A percentile compares a stretch with the other conserved stretches of the same genome.
These are phyloP conservation scores for Pseudogymnoascus verrucosus DNA, from an alignment of 2,329 filamentous ascomycete genomes.

Conservation along the genomic window DNA sequence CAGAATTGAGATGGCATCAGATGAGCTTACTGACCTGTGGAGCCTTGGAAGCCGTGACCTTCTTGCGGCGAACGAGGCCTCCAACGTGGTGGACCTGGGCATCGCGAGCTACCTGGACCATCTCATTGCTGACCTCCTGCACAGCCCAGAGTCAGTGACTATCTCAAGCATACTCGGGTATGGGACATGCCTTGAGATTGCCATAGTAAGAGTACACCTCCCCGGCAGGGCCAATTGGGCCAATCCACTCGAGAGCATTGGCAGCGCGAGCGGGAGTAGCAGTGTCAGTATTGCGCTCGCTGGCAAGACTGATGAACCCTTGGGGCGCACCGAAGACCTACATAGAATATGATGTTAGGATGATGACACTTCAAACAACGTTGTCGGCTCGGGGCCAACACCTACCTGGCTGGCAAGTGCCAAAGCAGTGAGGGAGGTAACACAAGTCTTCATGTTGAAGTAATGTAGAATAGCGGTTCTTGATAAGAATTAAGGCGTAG, in stretches of 20 bases:
- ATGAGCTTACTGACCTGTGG: neutral
- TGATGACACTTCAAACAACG: neutral
- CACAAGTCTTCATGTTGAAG: neutral
- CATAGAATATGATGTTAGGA: neutral
- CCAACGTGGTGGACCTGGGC: slow-evolving; percentile 6
- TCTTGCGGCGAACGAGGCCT: neutral
- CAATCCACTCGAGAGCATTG: neutral
- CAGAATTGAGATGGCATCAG: neutral
- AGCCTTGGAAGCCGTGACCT: neutral
- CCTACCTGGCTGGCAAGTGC: neutral
- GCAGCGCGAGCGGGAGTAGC: neutral
- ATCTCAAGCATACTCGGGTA: neutral
- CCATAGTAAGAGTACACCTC: slow-evolving; percentile 3
- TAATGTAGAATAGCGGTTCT: neutral
- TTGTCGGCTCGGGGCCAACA: neutral
- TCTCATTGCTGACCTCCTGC: neutral
- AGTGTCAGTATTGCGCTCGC: neutral
- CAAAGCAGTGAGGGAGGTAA: neutral
- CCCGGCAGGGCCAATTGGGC: neutral
- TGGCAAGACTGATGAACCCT: neutral
- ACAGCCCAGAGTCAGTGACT: neutral
- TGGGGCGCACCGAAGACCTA: neutral
- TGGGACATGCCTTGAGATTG: neutral
- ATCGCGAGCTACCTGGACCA: neutral
- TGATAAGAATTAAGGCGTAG: neutral